A percentile compares a stretch with the other conserved stretches of the same genome.
Evolutionary conservation across 345 rosid genomes (phyloP).

Genomic region (Salix udensis): DNA sequence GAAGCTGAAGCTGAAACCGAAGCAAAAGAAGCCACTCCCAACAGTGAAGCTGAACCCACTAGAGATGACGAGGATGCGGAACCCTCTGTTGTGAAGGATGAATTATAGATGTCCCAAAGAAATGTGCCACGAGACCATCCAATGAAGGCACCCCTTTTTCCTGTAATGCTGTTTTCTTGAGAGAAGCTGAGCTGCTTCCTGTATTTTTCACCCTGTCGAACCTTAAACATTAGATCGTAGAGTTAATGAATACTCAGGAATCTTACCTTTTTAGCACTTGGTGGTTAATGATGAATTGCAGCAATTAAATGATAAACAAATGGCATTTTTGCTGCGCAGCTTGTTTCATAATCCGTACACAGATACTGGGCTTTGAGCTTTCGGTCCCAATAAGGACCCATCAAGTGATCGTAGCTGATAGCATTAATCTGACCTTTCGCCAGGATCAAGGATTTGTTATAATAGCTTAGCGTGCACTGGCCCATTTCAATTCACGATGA

Average conservation of each 20-base stretch:
- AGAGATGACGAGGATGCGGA: slow-evolving; percentile 29
- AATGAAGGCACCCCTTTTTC: neutral
- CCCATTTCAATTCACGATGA: neutral
- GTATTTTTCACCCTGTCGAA: slow-evolving; percentile 9
- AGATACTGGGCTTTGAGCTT: neutral
- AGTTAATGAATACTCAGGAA: slow-evolving; percentile 12
- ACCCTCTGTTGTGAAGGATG: slow-evolving; percentile 41
- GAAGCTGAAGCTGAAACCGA: slow-evolving; percentile 42
- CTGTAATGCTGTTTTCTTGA: neutral
- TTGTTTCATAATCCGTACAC: neutral
- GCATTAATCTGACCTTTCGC: no score
- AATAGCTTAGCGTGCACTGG: neutral
- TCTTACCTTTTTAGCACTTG: slow-evolving; percentile 19
- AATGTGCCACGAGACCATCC: neutral
- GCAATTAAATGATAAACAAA: no score
- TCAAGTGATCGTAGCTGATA: neutral
- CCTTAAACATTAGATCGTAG: slow-evolving; percentile 11
- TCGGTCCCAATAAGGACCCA: neutral
- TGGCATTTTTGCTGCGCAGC: neutral
- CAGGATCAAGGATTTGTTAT: neutral
- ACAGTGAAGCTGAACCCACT: slow-evolving; percentile 27
- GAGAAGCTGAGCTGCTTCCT: slow-evolving; percentile 4
- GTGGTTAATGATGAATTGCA: neutral
- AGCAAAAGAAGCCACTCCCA: slow-evolving; percentile 32
- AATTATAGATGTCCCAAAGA: slow-evolving; percentile 35